A percentile compares a stretch with the other conserved stretches of the same genome.
Evolutionary conservation across 2,329 filamentous ascomycete genomes (phyloP).

Genomic region (Alternaria viburni): DNA sequence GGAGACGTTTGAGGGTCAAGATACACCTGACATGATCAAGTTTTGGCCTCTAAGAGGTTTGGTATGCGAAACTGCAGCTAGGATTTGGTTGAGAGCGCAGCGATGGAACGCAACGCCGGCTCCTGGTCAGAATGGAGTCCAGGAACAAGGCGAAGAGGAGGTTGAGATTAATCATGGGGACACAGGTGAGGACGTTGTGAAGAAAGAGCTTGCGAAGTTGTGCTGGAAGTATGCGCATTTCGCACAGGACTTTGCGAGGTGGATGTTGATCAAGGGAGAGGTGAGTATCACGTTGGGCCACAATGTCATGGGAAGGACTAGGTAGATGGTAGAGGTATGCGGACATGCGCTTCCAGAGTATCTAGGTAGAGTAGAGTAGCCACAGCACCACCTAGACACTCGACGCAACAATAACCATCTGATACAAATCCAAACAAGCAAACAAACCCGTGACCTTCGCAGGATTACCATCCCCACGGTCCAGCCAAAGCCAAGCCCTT

Average conservation of each 20-base stretch:
- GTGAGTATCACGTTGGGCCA: not conserved
- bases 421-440: not conserved
- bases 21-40: not conserved
- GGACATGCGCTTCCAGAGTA: not conserved
- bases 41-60: not conserved
- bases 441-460: not conserved
- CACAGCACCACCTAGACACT: not conserved
- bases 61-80: not conserved
- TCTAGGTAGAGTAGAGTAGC: not conserved
- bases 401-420: not conserved
- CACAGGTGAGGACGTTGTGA: not conserved
- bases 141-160: not conserved
- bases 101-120: not conserved
- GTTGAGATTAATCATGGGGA: not conserved
- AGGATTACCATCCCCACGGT: not conserved
- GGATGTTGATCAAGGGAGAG: not conserved
- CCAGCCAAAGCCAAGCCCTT: slow-evolving; percentile 11
- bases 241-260: not conserved
- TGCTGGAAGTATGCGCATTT: not conserved
- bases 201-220: not conserved
- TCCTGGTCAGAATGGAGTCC: not conserved
- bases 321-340: not conserved
- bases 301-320: not conserved
- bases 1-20: not conserved
- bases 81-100: not conserved